Evolutionary conservation across 208 protist species (phyloP), one percentile per base, ranked within the genome.

Genomic region (Leishmania lainsoni): DNA sequence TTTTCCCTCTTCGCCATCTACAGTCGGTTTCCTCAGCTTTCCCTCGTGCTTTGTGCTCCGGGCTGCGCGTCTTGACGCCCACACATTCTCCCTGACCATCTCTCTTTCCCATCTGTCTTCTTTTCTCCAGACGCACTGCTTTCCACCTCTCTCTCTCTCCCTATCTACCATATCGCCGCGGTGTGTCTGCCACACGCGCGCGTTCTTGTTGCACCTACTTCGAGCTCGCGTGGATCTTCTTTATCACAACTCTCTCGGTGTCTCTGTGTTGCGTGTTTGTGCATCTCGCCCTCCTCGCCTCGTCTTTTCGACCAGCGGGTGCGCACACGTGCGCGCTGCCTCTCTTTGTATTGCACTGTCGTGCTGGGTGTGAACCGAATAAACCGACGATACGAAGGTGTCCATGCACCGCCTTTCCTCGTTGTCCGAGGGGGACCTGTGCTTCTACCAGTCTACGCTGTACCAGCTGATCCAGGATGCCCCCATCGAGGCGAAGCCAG

Each of bases 401-500:
- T 32, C 73, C 32, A 86, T 86, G 82, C 74, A 86, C 52, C 61
- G 82, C 3, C 82, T 81, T 65, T 86, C 77, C 39, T 75, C 82
- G 42, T 49, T 86, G 29, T 82, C 82, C 14, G 78, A 80, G 17
- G 87, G 92, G 51, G 92, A 97, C 42, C n/a, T 91, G 56, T 83
- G 86, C 54, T 94, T 96, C 76, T 98, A 98, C 87, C 86, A 84
- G 81, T 91, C 87, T 8, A 93, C 86, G n/a, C 84, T 96, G 32
- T 96, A 91, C 80, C 86, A 94, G 61, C 78, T 88, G 58, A 86
- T 95, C n/a, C 88, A 96, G 84, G 89, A 92, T 42, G 84, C 86
- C 54, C 88, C 91, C 48, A 92, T 98, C 72, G 89, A 89, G 74
- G 84, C 88, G 49, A 87, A 89, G 71, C 84, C 87, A 9, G n/a